phyloP scores from a whole-genome alignment of 768 basidiomycete genomes.

The Gautieria morchelliformis region DNA sequence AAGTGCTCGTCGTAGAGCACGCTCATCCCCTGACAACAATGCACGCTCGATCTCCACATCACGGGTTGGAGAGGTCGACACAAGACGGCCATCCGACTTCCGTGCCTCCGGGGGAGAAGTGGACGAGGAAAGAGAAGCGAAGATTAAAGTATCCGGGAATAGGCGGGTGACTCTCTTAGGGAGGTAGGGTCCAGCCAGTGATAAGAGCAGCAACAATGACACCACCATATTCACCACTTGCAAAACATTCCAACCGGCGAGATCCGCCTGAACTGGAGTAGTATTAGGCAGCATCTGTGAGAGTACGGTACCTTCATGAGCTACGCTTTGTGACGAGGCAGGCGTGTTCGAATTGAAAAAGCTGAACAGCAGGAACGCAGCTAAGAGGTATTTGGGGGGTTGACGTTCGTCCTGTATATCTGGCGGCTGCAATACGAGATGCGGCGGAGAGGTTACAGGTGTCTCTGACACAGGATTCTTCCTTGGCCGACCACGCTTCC shows the following conservation, averaged over 20 bases:
- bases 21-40: conserved; percentile 27
- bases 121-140: neutral
- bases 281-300: conserved; percentile 24
- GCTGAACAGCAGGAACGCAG: conserved; percentile 75
- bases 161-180: neutral
- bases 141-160: neutral
- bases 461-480: conserved; percentile 46
- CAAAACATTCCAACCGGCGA: neutral
- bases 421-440: conserved; percentile 18
- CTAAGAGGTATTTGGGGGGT: conserved; percentile 59
- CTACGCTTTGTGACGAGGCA: conserved; percentile 11
- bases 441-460: conserved; percentile 5
- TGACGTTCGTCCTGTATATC: conserved; percentile 14
- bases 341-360: conserved; percentile 63
- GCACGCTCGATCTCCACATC: conserved; percentile 23
- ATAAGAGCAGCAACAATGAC: neutral
- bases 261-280: conserved; percentile 13
- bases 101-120: neutral
- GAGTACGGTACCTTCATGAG: conserved; percentile 51
- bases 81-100: conserved; percentile 8
- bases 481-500: conserved; percentile 76
- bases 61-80: neutral
- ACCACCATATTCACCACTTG: neutral
- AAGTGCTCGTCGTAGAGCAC: conserved; percentile 30
- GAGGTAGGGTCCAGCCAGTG: conserved; percentile 31